Percentiles rank a stretch among this genome's conserved stretches.
Evolutionary conservation across 441 rosid species (phyloP).

Genomic region (Populus hybrid): DNA sequence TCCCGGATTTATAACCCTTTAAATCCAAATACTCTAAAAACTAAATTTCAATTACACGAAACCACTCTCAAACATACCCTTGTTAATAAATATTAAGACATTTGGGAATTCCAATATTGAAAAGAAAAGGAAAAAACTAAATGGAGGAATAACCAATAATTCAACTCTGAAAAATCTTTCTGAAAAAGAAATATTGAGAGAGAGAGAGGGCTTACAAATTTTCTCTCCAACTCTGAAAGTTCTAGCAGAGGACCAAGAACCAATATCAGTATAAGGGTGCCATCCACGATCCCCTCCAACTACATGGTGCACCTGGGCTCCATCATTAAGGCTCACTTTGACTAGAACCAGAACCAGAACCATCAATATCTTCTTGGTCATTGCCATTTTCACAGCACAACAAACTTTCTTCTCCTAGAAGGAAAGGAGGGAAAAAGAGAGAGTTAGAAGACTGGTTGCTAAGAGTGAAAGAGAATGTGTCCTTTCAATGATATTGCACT

Average conservation of each 20-base stretch:
- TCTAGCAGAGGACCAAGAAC: slow-evolving; percentile 45
- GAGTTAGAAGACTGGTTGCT: background rate
- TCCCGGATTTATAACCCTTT: background rate
- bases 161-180: background rate
- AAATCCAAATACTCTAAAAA: too few species aligned
- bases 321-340: slow-evolving; percentile 15
- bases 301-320: slow-evolving; percentile 49
- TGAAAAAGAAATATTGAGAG: background rate
- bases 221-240: slow-evolving; percentile 53
- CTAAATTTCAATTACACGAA: too few species aligned
- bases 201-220: slow-evolving; percentile 38
- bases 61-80: too few species aligned
- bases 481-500: background rate
- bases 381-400: background rate
- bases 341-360: background rate
- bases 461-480: background rate
- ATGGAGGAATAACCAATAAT: background rate
- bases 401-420: background rate
- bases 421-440: too few species aligned
- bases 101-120: background rate
- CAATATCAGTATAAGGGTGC: slow-evolving; percentile 34
- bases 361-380: background rate
- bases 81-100: background rate
- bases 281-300: slow-evolving; percentile 65
- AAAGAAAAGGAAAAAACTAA: too few species aligned